Conservation (phyloP, 2,329 filamentous ascomycete species). For the Thelonectria discophora region DNA sequence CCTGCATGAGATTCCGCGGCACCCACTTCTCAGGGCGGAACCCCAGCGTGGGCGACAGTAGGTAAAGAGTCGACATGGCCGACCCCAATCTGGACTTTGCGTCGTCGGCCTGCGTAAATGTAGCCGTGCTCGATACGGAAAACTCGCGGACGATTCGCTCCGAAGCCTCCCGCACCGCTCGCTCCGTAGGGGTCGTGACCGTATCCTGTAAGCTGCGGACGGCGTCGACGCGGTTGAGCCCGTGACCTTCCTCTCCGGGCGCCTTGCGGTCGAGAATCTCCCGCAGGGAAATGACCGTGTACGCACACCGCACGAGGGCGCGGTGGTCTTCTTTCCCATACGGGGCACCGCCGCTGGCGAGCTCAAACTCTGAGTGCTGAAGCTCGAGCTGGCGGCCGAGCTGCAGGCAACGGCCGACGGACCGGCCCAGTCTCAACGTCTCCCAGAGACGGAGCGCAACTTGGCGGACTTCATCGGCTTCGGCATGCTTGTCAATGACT, state of each 20-base stretch:
- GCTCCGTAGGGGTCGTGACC: constrained; percentile 76
- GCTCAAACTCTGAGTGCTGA: constrained; percentile 73
- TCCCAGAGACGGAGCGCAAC: constrained; percentile 83
- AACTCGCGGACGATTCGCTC: constrained; percentile 88
- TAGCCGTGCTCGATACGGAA: constrained; percentile 67
- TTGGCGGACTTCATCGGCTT: constrained; percentile 81
- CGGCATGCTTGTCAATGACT: constrained; percentile 84
- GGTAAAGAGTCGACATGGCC: constrained; percentile 79
- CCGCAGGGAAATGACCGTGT: constrained; percentile 79
- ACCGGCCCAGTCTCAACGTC: constrained; percentile 78
- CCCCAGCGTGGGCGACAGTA: constrained; percentile 75
- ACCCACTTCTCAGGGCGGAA: constrained; percentile 64
- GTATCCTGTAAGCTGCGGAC: constrained; percentile 75
- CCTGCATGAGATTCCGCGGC: constrained; percentile 77
- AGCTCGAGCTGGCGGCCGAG: constrained; percentile 87
- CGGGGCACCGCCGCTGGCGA: constrained; percentile 42
- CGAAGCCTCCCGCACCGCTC: constrained; percentile 74
- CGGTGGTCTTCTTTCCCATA: constrained; percentile 74
- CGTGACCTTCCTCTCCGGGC: constrained; percentile 77
- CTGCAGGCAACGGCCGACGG: constrained; percentile 80
- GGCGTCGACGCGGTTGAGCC: constrained; percentile 77
- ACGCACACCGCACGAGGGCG: constrained; percentile 82
- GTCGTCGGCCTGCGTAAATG: constrained; percentile 75
- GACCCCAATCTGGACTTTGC: constrained; percentile 77
- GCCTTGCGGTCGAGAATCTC: constrained; percentile 75